Conservation (phyloP, 2,329 filamentous ascomycete genomes). For the Chaetomium sp. region DNA sequence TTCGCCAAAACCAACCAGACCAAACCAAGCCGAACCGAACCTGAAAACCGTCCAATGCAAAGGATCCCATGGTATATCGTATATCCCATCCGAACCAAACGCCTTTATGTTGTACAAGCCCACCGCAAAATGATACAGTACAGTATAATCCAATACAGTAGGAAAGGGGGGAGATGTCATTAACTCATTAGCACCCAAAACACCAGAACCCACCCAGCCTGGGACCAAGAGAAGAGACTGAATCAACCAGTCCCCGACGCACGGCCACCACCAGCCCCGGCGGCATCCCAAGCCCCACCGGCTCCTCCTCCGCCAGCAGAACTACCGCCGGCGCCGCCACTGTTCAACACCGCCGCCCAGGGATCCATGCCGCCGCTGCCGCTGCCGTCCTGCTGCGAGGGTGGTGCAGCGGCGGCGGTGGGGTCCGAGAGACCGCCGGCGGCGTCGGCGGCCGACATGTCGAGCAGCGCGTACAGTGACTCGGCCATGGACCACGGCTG, state of each 20-base stretch:
- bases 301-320: conserved; percentile 2
- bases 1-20: not conserved
- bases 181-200: not conserved
- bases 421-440: no score
- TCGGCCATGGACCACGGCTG: conserved; percentile 21
- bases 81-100: not conserved
- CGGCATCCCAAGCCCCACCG: not conserved
- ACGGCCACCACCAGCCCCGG: not conserved
- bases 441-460: not conserved
- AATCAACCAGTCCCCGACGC: conserved; percentile 4
- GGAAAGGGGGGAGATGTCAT: not conserved
- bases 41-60: conserved; percentile 5
- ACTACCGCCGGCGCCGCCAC: not conserved
- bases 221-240: not conserved
- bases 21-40: not conserved
- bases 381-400: not conserved
- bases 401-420: not conserved
- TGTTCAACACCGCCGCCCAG: conserved; percentile 5
- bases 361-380: not conserved
- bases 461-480: conserved; percentile 22
- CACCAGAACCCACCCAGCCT: not conserved
- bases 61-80: conserved; percentile 1
- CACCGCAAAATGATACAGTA: not conserved
- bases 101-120: not conserved
- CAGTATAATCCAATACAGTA: not conserved